Percentiles rank a stretch among this genome's conserved stretches.
phyloP scores from a whole-genome alignment of 1,139 yeast genomes.

The Lodderomyces elongisporus region DNA sequence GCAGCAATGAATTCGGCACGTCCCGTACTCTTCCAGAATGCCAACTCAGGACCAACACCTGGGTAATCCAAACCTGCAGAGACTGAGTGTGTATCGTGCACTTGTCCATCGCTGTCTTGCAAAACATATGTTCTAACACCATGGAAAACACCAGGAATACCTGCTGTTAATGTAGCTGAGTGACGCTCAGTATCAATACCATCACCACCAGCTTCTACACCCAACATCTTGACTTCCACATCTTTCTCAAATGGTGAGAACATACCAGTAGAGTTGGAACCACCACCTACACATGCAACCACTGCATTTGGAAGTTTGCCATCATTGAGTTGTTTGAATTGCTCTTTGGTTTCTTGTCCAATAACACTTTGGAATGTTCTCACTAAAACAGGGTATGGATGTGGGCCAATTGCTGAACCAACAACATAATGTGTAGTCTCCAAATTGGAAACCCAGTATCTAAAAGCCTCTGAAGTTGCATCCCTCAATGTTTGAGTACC shows the following conservation, averaged over 20 bases:
- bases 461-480: constrained; percentile 95
- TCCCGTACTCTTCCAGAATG: constrained; percentile 91
- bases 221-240: constrained; percentile 68
- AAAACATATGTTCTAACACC: constrained; percentile 93
- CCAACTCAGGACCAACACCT: constrained; percentile 98
- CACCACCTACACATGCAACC: constrained; percentile 99
- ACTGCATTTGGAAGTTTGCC: constrained; percentile 89
- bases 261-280: constrained; percentile 94
- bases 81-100: constrained; percentile 94
- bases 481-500: constrained; percentile 96
- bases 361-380: constrained; percentile 97
- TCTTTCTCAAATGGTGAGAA: constrained; percentile 91
- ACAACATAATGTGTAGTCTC: constrained; percentile 87
- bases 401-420: constrained; percentile 99
- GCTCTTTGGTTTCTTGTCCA: constrained; percentile 91
- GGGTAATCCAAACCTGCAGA: constrained; percentile 99
- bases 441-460: constrained; percentile 90
- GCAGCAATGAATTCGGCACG: constrained; percentile 90
- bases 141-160: constrained; percentile 95
- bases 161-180: constrained; percentile 90
- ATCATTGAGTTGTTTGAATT: constrained; percentile 69
- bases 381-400: constrained; percentile 96
- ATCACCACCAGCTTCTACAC: constrained; percentile 99
- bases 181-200: constrained; percentile 84
- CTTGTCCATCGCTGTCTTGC: constrained; percentile 91